Conservation (phyloP, 768 basidiomycete genomes). For the Kwoniella sp. region DNA sequence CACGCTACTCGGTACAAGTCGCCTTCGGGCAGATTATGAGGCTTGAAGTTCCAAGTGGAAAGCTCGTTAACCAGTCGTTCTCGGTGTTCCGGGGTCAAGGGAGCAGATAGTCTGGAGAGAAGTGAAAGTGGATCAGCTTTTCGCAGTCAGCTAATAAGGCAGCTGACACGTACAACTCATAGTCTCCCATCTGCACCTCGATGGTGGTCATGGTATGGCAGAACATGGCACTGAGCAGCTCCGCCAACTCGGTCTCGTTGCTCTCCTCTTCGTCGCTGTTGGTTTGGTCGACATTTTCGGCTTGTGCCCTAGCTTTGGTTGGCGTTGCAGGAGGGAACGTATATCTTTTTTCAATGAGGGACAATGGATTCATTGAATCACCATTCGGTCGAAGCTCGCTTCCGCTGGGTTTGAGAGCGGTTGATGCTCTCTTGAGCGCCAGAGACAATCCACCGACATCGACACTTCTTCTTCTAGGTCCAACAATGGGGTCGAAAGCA, state of each 20-base stretch:
- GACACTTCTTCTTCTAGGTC: conserved; percentile 67
- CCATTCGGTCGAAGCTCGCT: not conserved
- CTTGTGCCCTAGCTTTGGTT: conserved; percentile 69
- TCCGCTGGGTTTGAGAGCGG: conserved; percentile 21
- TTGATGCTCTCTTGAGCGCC: conserved; percentile 61
- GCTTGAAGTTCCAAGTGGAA: conserved; percentile 87
- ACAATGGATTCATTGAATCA: conserved; percentile 30
- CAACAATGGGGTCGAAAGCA: conserved; percentile 19
- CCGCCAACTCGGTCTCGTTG: conserved; percentile 64
- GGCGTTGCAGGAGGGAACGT: conserved; percentile 49
- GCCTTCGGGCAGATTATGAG: conserved; percentile 76
- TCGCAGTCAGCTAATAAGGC: not conserved
- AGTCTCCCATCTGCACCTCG: conserved; percentile 52
- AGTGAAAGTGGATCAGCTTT: not conserved
- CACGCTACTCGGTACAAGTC: conserved; percentile 79
- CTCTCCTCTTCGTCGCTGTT: conserved; percentile 15
- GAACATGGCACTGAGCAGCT: conserved; percentile 81
- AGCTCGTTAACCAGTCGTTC: conserved; percentile 68
- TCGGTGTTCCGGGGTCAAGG: conserved; percentile 60
- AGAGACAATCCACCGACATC: conserved; percentile 87
- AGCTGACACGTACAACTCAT: conserved; percentile 37
- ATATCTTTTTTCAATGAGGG: conserved; percentile 30
- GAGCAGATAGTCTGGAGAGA: conserved; percentile 56
- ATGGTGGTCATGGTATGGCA: conserved; percentile 75
- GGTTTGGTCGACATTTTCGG: conserved; percentile 57